Percentiles rank a stretch among this genome's conserved stretches.
Conservation (phyloP, 495 filamentous ascomycete genomes). For the Aspergillus egyptiacus region DNA sequence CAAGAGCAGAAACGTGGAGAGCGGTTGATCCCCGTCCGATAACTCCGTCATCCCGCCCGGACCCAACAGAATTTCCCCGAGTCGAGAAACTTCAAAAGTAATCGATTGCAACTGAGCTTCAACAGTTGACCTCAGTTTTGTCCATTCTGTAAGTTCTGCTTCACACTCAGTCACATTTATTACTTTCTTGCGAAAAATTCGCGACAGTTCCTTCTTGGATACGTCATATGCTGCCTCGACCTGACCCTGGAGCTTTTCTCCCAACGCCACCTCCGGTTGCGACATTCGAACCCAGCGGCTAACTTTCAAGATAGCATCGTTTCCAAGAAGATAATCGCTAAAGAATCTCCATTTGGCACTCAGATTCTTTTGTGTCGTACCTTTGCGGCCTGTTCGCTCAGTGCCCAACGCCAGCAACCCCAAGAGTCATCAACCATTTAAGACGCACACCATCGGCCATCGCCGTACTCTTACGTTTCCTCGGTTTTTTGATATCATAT, state of each 20-base stretch:
- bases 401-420: no score
- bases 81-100: background rate
- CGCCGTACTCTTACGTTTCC: no score
- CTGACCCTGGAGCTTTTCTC: background rate
- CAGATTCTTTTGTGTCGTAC: no score
- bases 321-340: background rate
- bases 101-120: background rate
- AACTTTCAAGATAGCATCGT: slow-evolving; percentile 1
- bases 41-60: slow-evolving; percentile 40
- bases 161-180: background rate
- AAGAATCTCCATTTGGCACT: background rate
- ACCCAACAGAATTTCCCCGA: slow-evolving; percentile 39
- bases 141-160: slow-evolving; percentile 3
- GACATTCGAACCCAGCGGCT: slow-evolving; percentile 1
- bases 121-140: background rate
- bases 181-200: background rate
- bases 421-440: no score
- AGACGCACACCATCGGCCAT: no score
- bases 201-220: background rate
- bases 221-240: background rate
- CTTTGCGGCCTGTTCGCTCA: no score
- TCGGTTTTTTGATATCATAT: no score
- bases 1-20: slow-evolving; percentile 15
- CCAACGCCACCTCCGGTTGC: slow-evolving; percentile 17
- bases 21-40: slow-evolving; percentile 31